Percentiles rank a stretch among this genome's conserved stretches.
Evolutionary conservation across 257 asterid genomes (phyloP).

Genomic region (Scutellaria minor): DNA sequence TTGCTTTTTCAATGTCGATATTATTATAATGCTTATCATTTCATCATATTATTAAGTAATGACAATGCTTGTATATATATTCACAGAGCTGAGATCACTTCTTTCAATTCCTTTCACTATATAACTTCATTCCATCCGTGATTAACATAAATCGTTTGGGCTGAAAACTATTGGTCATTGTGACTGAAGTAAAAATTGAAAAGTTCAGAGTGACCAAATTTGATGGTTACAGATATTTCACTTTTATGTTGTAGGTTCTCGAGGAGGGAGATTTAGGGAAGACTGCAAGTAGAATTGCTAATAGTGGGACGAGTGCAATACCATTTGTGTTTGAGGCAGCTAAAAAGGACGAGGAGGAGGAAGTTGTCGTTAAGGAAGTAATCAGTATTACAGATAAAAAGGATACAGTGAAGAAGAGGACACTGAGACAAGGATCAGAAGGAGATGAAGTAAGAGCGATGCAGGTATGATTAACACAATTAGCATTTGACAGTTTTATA

Average conservation of each 20-base stretch:
- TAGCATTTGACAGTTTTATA: constrained; percentile 8
- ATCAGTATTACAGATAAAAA: constrained; percentile 51
- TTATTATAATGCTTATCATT: no score
- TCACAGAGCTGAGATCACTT: no score
- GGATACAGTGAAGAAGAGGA: constrained; percentile 51
- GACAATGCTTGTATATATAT: no score
- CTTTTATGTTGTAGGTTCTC: constrained; percentile 56
- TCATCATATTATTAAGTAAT: no score
- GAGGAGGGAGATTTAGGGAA: constrained; percentile 75
- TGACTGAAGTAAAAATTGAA: constrained; percentile 1
- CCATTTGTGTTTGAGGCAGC: constrained; percentile 60
- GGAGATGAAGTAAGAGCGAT: constrained; percentile 79
- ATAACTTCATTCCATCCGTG: no score
- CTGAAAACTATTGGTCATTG: not conserved
- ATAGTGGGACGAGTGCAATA: constrained; percentile 58
- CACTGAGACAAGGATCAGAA: constrained; percentile 80
- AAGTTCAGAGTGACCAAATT: constrained; percentile 9
- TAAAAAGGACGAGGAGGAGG: constrained; percentile 48
- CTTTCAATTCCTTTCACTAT: no score
- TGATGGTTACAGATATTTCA: constrained; percentile 44
- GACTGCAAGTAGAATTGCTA: constrained; percentile 57
- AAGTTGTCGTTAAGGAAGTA: constrained; percentile 65
- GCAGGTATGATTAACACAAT: constrained; percentile 63
- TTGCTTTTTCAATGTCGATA: no score
- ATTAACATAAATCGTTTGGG: not conserved